These are phyloP conservation scores for Bryoerythrophyllum caledonicum DNA, from an alignment of 225 moss, liverwort and hornwort genomes.

Conservation along the genomic window DNA sequence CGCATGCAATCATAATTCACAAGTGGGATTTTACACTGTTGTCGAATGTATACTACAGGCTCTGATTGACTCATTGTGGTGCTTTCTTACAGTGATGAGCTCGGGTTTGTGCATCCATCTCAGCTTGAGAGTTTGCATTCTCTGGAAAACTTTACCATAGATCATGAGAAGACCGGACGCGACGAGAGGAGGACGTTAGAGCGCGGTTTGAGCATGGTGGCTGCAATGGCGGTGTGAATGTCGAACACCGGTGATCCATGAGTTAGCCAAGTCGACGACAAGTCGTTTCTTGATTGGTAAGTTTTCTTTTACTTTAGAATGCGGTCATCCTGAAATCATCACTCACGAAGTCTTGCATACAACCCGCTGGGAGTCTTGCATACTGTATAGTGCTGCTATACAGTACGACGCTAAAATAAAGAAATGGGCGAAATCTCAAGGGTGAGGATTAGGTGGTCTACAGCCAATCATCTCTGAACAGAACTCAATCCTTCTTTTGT, in stretches of 20 bases:
- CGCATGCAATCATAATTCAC: too few relatives aligned
- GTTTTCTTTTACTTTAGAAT: too few relatives aligned
- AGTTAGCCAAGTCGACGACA: too few relatives aligned
- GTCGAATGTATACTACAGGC: too few relatives aligned
- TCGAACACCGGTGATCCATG: too few relatives aligned
- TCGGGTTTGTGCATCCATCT: slow-evolving; percentile 89
- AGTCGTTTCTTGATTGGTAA: too few relatives aligned
- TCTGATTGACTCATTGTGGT: neutral
- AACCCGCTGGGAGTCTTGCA: neutral
- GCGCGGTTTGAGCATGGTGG: too few relatives aligned
- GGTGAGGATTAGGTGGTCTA: slow-evolving; percentile 49
- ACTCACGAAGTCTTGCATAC: too few relatives aligned
- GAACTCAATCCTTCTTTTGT: slow-evolving; percentile 23
- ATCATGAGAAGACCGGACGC: slow-evolving; percentile 45
- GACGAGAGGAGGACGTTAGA: too few relatives aligned
- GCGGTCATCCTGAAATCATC: slow-evolving; percentile 43
- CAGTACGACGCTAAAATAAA: neutral
- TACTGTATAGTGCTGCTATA: neutral
- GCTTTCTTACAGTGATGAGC: slow-evolving; percentile 71
- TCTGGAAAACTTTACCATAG: slow-evolving; percentile 45
- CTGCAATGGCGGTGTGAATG: too few relatives aligned
- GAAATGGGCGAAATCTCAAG: slow-evolving; percentile 33
- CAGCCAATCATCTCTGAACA: slow-evolving; percentile 26
- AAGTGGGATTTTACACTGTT: too few relatives aligned
- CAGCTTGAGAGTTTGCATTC: slow-evolving; percentile 78